Percentiles rank a stretch among this genome's conserved stretches.
Evolutionary conservation across 2,329 filamentous ascomycete genomes (phyloP).

Genomic region (Podosphaera xanthii): DNA sequence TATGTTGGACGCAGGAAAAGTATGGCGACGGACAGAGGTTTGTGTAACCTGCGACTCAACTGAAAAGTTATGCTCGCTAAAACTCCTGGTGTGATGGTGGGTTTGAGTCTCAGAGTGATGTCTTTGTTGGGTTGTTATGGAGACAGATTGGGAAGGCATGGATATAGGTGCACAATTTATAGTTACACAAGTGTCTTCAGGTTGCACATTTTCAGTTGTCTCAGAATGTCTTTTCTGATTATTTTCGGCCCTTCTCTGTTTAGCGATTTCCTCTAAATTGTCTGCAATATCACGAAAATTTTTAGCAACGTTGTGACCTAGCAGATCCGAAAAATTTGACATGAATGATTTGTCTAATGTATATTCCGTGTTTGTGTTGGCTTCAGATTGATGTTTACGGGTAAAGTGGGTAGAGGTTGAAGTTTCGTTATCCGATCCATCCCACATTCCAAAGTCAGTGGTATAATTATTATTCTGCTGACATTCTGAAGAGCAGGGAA

Average conservation of each 20-base stretch:
- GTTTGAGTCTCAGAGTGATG: conserved; percentile 1
- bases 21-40: conserved; percentile 3
- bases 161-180: background rate
- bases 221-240: background rate
- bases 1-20: background rate
- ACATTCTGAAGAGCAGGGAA: too few relatives aligned
- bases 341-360: background rate
- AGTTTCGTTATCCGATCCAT: background rate
- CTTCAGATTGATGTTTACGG: background rate
- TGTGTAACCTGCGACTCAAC: conserved; percentile 5
- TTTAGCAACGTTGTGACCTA: conserved; percentile 1
- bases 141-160: background rate
- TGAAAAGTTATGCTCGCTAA: conserved; percentile 1
- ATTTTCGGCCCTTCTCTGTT: background rate
- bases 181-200: conserved; percentile 2
- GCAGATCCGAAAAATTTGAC: background rate
- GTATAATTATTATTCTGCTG: background rate
- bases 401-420: background rate
- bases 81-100: background rate
- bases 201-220: background rate
- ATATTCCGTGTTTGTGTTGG: background rate
- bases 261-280: background rate
- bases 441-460: background rate
- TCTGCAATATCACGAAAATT: background rate
- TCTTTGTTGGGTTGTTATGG: background rate